These are phyloP conservation scores for Hypoxylon fuscum DNA, from an alignment of 495 filamentous ascomycete species.

Conservation along the genomic window DNA sequence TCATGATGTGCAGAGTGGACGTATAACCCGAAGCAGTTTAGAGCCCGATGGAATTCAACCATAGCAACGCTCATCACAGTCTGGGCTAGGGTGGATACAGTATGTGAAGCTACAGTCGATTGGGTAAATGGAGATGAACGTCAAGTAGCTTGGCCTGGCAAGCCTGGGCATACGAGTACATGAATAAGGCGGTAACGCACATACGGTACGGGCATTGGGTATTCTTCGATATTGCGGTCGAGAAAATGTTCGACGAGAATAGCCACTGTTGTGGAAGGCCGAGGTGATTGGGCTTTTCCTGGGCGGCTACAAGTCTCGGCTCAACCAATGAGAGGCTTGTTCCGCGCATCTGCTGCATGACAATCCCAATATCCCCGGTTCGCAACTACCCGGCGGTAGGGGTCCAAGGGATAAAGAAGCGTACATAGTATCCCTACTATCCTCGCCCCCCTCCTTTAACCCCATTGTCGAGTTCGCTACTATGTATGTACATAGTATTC, in stretches of 20 bases:
- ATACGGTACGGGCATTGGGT: constrained; percentile 31
- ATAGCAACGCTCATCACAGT: constrained; percentile 24
- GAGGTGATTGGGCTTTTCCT: constrained; percentile 53
- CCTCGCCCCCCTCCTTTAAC: background rate
- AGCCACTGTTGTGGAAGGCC: constrained; percentile 32
- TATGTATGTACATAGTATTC: too few relatives aligned
- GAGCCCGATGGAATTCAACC: constrained; percentile 21
- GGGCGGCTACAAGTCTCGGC: constrained; percentile 51
- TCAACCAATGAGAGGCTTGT: constrained; percentile 47
- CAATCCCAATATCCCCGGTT: constrained; percentile 22
- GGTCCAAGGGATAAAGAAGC: constrained; percentile 10
- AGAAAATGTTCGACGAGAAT: constrained; percentile 32
- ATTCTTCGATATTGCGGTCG: constrained; percentile 26
- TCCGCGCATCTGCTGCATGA: constrained; percentile 33
- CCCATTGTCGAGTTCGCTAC: too few relatives aligned
- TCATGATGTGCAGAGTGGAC: constrained; percentile 43
- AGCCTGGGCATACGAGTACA: constrained; percentile 17
- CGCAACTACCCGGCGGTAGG: constrained; percentile 17
- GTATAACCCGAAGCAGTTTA: constrained; percentile 29
- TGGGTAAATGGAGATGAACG: constrained; percentile 21
- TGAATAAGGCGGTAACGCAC: constrained; percentile 30
- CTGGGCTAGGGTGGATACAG: constrained; percentile 18
- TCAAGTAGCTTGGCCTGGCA: constrained; percentile 18
- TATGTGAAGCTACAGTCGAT: constrained; percentile 32
- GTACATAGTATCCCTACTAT: constrained; percentile 2